Evolutionary conservation across 2,329 filamentous ascomycete genomes (phyloP).

Genomic region (Fusarium nelsonii): DNA sequence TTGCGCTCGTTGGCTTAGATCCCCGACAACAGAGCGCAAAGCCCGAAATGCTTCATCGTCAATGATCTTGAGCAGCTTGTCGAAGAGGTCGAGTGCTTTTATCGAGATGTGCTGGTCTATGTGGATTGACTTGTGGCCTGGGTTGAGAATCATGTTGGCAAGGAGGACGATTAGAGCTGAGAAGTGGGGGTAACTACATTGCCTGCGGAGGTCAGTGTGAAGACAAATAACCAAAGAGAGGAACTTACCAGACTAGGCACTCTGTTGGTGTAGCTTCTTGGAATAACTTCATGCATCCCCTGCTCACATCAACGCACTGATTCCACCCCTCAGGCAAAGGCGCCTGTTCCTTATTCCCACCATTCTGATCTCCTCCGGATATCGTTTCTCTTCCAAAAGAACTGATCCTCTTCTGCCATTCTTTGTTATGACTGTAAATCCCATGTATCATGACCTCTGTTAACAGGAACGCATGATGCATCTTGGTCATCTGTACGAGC

Average conservation of each 20-base stretch:
- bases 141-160: conserved; percentile 51
- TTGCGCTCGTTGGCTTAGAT: conserved; percentile 40
- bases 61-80: conserved; percentile 42
- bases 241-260: conserved; percentile 50
- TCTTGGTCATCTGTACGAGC: conserved; percentile 53
- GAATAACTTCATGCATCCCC: conserved; percentile 53
- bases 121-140: conserved; percentile 42
- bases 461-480: conserved; percentile 55
- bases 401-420: conserved; percentile 54
- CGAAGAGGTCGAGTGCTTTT: conserved; percentile 48
- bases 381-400: conserved; percentile 42
- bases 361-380: conserved; percentile 42
- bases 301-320: conserved; percentile 51
- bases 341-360: neutral
- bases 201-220: conserved; percentile 30
- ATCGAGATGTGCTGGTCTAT: conserved; percentile 49
- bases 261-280: conserved; percentile 49
- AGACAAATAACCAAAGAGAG: accelerated
- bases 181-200: conserved; percentile 51
- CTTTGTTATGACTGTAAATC: conserved; percentile 54
- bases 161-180: conserved; percentile 53
- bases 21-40: conserved; percentile 29
- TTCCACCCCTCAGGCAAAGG: conserved; percentile 50
- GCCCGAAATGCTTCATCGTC: conserved; percentile 35
- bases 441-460: conserved; percentile 56